Evolutionary conservation across 2,329 filamentous ascomycete genomes (phyloP).

Genomic region (Aspergillus brasiliensis): DNA sequence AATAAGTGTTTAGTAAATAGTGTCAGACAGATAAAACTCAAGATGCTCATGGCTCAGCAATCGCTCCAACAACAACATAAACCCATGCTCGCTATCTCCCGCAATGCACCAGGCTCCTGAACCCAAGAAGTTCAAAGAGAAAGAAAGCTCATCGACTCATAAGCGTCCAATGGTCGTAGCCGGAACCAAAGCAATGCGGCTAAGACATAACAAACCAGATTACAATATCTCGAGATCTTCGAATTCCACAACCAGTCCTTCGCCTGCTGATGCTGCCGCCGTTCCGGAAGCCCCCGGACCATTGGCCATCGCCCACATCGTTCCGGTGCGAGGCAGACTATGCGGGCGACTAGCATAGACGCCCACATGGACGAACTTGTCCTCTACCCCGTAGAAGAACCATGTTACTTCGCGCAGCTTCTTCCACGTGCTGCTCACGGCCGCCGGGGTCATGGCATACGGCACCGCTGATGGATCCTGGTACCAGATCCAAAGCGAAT

Average conservation of each 20-base stretch:
- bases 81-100: not conserved
- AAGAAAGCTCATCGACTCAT: conserved; percentile 2
- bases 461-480: conserved; percentile 46
- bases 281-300: conserved; percentile 31
- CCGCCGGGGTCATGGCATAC: conserved; percentile 38
- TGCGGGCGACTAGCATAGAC: conserved; percentile 61
- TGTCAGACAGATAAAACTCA: not conserved
- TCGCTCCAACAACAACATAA: not conserved
- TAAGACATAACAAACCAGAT: conserved; percentile 1
- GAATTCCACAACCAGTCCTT: conserved; percentile 53
- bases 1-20: not conserved
- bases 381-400: conserved; percentile 63
- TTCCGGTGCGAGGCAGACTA: conserved; percentile 45
- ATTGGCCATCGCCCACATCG: conserved; percentile 44
- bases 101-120: not conserved
- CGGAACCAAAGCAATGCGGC: not conserved
- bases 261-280: conserved; percentile 22
- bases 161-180: not conserved
- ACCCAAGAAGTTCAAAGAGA: not conserved
- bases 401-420: conserved; percentile 63
- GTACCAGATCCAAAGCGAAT: conserved; percentile 61
- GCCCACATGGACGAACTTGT: conserved; percentile 60
- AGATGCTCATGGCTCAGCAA: not conserved
- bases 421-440: conserved; percentile 54
- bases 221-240: conserved; percentile 51